Percentiles rank a stretch among this genome's conserved stretches.
Evolutionary conservation across 495 filamentous ascomycete genomes (phyloP).

Genomic region (Patellaria atrata): DNA sequence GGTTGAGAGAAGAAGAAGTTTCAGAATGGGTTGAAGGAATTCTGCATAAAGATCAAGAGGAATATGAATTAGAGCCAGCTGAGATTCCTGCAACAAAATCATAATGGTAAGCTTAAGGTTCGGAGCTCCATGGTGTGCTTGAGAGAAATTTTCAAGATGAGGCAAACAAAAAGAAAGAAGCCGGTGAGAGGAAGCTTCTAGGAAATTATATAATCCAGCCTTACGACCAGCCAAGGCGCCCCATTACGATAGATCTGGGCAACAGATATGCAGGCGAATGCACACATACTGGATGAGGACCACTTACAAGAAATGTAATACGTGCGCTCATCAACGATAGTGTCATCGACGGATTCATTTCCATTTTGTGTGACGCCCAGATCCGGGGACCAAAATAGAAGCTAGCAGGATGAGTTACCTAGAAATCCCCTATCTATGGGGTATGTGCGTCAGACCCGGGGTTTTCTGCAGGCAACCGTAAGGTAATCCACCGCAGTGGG

Average conservation of each 20-base stretch:
- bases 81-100: conserved; percentile 54
- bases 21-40: conserved; percentile 71
- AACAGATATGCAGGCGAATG: conserved; percentile 5
- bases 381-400: no score
- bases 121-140: neutral
- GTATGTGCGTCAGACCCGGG: no score
- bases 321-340: conserved; percentile 26
- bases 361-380: no score
- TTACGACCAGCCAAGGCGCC: conserved; percentile 13
- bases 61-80: conserved; percentile 80
- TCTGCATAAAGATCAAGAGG: conserved; percentile 66
- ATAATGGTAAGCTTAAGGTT: conserved; percentile 17
- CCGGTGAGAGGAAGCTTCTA: conserved; percentile 16
- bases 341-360: conserved; percentile 26
- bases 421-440: no score
- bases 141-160: conserved; percentile 6
- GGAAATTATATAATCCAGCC: conserved; percentile 20
- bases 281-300: conserved; percentile 13
- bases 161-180: conserved; percentile 8
- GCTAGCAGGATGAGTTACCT: no score
- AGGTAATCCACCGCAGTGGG: no score
- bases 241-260: conserved; percentile 7
- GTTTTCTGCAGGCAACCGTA: no score
- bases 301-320: conserved; percentile 27
- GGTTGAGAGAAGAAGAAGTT: conserved; percentile 59